Evolutionary conservation across 352 stramenopile genomes (phyloP), one percentile per base, ranked within the genome.

Genomic region (Pythium inflatum): DNA sequence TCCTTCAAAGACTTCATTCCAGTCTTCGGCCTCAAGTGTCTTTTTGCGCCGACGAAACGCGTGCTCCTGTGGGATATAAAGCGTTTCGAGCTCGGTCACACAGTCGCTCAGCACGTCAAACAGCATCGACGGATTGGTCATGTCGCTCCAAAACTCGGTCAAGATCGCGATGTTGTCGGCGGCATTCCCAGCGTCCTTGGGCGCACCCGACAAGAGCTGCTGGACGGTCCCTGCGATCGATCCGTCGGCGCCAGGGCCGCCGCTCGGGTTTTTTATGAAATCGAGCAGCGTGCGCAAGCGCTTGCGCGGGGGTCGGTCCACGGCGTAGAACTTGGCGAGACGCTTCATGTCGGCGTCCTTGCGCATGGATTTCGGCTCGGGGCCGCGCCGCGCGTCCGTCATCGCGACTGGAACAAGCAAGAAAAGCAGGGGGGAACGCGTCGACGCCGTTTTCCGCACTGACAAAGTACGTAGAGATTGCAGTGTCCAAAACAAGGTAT

Each of bases 1-100:
- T 0, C 87, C 86, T 62, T 96, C 89, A 71, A 96, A 96, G 2
- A 96, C 81, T 40, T 96, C 89, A 55, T 81, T 95, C 89, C 89
- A 96, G 76, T 96, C 89, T 61, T 96, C 89, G 0, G 87, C 84
- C 62, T 96, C 86, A 8, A 95, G 77, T 7, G 80, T 84, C 55
- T 94, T 94, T 56, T 91, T 91, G 18, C 86, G 85, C 59, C 92
- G 92, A 28, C 87, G 82, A 66, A 96, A 95, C 31, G 86, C 81
- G 25, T 81, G 92, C 63, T 94, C 85, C 53, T 94, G 88, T 9
- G 88, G 86, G 62, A 85, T 76, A 62, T 96, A 95, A 11, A 94
- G 80, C 61, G 78, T 83, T 78, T 96, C 89, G 14, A 96, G 79
- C 68, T 95, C 89, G 24, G 80, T 83, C 34, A 96, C 81, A 71